Evolutionary conservation across 2,329 filamentous ascomycete species (phyloP), one percentile per base, ranked within the genome.

Genomic region (Trichoderma breve): DNA sequence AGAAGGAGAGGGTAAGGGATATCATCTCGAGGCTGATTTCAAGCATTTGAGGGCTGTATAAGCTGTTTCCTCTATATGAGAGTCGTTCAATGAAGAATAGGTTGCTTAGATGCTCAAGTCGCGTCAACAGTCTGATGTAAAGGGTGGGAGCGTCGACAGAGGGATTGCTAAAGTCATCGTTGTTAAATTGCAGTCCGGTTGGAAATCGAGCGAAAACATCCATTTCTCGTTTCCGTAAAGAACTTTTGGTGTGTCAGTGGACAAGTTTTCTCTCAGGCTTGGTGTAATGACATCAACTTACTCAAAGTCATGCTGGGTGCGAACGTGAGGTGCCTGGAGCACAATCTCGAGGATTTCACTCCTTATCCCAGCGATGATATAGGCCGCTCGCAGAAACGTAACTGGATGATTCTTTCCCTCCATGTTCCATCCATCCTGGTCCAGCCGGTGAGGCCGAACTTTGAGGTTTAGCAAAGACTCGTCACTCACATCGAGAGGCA

Each of bases 51-150:
- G 84, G 80, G 0, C 81, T 81, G 14, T 81, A 78, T n/a, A 80
- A 58, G 26, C 77, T 6, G 79, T 77, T 4, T 14, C 67, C 57
- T 71, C 86, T 86, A 62, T 86, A 82, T n/a, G 89, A 80, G 0
- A 89, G 84, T 26, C 88, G 82, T 74, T 90, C 86, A 32, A 90
- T 80, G 30, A 90, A 83, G 73, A 91, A 89, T 6, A 86, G 80
- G 61, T 88, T 89, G 55, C 89, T 85, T 0, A 88, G 79, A 58
- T 87, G 84, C 57, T 85, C 82, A 2, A 88, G 81, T 4, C 82
- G 81, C 1, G 86, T 78, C 5, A 88, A 78, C 26, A 86, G 80
- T 5, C 84, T 79, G 21, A 81, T 79, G 70, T 85, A 85, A 1
- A 86, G 70, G 6, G 55, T 71, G 0, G 78, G 75, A 2, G 80